Evolutionary conservation across 306 rosid species (phyloP), one percentile per base, ranked within the genome.

Genomic region (Castanea crenata): DNA sequence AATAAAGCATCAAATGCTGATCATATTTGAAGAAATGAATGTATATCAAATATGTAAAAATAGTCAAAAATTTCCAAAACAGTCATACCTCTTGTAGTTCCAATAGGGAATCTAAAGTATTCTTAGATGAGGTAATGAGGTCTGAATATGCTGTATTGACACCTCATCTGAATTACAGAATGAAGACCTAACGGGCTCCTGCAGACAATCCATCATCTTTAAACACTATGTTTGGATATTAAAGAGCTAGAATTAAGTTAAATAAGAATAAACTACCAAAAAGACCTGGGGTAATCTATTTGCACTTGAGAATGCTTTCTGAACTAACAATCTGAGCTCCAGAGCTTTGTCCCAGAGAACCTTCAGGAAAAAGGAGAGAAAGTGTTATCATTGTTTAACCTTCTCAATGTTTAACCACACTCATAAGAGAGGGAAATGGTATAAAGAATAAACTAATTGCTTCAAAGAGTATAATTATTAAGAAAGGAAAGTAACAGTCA

Each of bases 261-360:
- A 73, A 41, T 59, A 69, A 61, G 38, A 72, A 44, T 32, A 49
- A 49, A 73, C 74, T 32, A 75, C 69, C 83, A 76, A 27, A 73
- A 81, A 54, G 32, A 90, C 97, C 97, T 92, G 89, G 99, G 99
- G 99, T 77, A 94, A 83, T 90, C 97, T 85, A 84, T 94, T 92
- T 84, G 99, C 91, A 84, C 75, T 86, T 62, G 94, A 88, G 86
- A 88, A 92, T 14, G 91, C 87, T 79, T 91, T 94, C 86, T 94
- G 99, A 84, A 92, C 91, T 77, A 91, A 81, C 84, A 92, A 85
- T 67, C 97, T 88, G 63, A 94, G 83, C 87, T 91, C 99, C 32
- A 94, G 95, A 84, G 90, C 88, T 86, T 89, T 92, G 89, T 91
- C 92, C 99, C 99, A 94, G 34, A 94, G 85, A 38, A 85, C 92